Conservation (phyloP, 2,329 filamentous ascomycete species). For the Aspergillus clavatus region DNA sequence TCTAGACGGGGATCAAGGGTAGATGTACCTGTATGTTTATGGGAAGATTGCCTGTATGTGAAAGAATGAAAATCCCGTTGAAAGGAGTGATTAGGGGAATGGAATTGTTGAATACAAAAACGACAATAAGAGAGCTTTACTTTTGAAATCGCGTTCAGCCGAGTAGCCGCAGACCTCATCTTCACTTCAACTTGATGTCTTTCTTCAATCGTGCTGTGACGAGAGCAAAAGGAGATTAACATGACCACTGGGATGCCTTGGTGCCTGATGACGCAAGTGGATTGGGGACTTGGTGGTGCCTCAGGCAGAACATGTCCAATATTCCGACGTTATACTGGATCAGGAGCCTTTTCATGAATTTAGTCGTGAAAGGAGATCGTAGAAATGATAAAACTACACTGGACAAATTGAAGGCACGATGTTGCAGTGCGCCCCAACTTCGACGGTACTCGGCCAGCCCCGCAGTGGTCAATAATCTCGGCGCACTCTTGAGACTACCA, state of each 20-base stretch:
- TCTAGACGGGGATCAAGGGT: constrained; percentile 47
- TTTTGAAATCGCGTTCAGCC: constrained; percentile 1
- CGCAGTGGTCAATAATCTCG: too few species aligned
- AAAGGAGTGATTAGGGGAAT: not conserved
- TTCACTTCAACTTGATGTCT: constrained; percentile 10
- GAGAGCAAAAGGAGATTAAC: not conserved
- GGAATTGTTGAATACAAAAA: not conserved
- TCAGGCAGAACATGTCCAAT: constrained; percentile 3
- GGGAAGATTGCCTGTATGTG: constrained; percentile 10
- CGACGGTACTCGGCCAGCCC: too few species aligned
- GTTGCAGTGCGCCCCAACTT: too few species aligned
- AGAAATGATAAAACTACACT: too few species aligned
- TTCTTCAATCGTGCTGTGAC: constrained; percentile 12
- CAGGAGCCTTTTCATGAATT: too few species aligned
- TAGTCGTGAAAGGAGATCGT: too few species aligned
- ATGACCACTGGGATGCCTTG: not conserved
- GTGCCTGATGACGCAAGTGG: constrained; percentile 6
- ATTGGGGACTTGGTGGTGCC: not conserved
- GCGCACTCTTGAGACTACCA: too few species aligned
- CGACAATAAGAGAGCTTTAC: not conserved
- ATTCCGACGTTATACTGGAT: too few species aligned
- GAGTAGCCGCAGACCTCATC: constrained; percentile 18
- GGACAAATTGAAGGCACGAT: not conserved
- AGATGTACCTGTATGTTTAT: constrained; percentile 1
- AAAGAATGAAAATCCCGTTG: constrained; percentile 17